Evolutionary conservation across 2,329 filamentous ascomycete genomes (phyloP).

Genomic region (Penicillium sp.): DNA sequence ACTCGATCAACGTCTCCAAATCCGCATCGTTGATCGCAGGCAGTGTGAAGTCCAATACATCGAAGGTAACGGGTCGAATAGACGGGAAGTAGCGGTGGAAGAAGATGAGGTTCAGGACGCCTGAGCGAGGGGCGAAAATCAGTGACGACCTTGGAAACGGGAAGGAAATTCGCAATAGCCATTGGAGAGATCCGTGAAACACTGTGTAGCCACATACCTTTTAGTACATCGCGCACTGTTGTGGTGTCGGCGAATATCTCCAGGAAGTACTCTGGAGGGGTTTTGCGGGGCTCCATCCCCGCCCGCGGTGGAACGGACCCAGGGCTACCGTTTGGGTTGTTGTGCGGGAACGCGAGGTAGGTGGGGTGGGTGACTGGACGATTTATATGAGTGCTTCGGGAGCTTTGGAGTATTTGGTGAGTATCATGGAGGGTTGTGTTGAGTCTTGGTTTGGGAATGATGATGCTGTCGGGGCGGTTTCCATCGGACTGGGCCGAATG

Average conservation of each 20-base stretch:
- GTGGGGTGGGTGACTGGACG: neutral
- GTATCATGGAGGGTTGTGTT: neutral
- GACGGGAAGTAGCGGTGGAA: slow-evolving; percentile 97
- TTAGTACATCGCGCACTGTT: slow-evolving; percentile 88
- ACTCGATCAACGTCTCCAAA: slow-evolving; percentile 90
- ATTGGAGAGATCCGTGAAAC: neutral
- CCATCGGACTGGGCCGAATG: slow-evolving; percentile 20
- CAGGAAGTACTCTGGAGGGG: slow-evolving; percentile 84
- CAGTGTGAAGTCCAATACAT: slow-evolving; percentile 86
- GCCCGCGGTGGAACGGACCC: slow-evolving; percentile 21
- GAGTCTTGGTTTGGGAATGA: neutral
- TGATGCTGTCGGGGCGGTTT: slow-evolving; percentile 23
- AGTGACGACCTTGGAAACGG: neutral
- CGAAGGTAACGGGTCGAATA: slow-evolving; percentile 76
- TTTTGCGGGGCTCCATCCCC: slow-evolving; percentile 62
- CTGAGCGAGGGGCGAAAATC: slow-evolving; percentile 48
- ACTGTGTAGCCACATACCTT: slow-evolving; percentile 57
- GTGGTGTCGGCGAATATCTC: slow-evolving; percentile 90
- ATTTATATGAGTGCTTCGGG: neutral
- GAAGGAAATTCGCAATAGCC: neutral
- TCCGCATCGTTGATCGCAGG: slow-evolving; percentile 88
- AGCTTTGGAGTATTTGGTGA: slow-evolving; percentile 7
- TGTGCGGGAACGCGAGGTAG: neutral
- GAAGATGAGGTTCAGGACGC: slow-evolving; percentile 94
- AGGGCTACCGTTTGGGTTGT: slow-evolving; percentile 11